Conservation (phyloP, 2,329 filamentous ascomycete species). For the Onygenales sp. region DNA sequence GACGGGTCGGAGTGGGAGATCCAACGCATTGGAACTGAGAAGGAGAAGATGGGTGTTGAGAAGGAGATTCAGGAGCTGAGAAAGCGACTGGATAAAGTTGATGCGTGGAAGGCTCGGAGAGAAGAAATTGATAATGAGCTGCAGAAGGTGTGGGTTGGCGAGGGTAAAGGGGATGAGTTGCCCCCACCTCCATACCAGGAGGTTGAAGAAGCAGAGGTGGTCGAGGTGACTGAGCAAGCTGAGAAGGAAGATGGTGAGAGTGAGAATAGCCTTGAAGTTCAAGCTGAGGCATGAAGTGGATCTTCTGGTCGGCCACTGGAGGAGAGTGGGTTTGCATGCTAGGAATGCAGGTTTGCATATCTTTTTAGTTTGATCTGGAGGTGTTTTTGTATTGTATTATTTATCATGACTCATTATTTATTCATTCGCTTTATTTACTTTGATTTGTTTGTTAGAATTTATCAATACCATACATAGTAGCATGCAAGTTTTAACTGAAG, state of each 20-base stretch:
- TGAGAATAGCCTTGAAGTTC: not conserved
- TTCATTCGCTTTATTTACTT: not conserved
- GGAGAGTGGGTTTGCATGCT: no score
- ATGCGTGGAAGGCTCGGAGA: constrained; percentile 69
- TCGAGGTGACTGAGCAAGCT: constrained; percentile 5
- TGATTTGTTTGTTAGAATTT: not conserved
- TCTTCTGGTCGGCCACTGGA: not conserved
- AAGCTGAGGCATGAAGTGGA: not conserved
- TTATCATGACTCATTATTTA: not conserved
- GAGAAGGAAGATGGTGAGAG: constrained; percentile 1
- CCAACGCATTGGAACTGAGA: constrained; percentile 84
- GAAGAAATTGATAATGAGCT: constrained; percentile 78
- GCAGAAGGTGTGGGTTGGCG: constrained; percentile 51
- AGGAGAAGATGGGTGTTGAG: constrained; percentile 88
- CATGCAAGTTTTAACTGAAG: no score
- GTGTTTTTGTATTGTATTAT: not conserved
- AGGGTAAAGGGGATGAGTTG: constrained; percentile 32
- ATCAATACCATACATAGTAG: no score
- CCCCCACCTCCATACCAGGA: constrained; percentile 27
- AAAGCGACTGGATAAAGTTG: constrained; percentile 70
- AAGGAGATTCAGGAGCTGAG: constrained; percentile 79
- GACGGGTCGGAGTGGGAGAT: constrained; percentile 84
- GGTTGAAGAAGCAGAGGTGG: constrained; percentile 7
- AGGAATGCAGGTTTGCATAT: no score
- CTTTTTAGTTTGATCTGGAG: not conserved